Conservation (phyloP, 2,329 filamentous ascomycete species). For the Cyanodermella asteris region DNA sequence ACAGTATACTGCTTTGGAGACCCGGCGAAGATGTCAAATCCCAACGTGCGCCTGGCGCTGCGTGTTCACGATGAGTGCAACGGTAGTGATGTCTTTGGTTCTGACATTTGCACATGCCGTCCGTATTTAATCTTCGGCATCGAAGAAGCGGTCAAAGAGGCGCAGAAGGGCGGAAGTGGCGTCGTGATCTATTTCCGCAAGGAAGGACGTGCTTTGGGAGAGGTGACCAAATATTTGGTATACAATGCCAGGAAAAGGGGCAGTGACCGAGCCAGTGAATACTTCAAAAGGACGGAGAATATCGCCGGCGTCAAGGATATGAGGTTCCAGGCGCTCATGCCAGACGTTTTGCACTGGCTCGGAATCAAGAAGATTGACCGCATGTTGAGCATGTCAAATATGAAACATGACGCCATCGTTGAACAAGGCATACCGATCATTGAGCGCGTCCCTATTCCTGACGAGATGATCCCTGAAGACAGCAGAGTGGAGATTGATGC, state of each 20-base stretch:
- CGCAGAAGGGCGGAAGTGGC: conserved; percentile 77
- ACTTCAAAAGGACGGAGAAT: conserved; percentile 94
- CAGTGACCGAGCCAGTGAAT: conserved; percentile 63
- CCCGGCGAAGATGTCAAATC: conserved; percentile 79
- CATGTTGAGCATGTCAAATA: conserved; percentile 95
- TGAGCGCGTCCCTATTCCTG: conserved; percentile 77
- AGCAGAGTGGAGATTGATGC: conserved; percentile 97
- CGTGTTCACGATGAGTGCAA: conserved; percentile 75
- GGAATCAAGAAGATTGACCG: conserved; percentile 96
- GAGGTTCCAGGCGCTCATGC: conserved; percentile 97
- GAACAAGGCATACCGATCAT: conserved; percentile 45
- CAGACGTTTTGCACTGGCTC: conserved; percentile 78
- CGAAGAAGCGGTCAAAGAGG: conserved; percentile 91
- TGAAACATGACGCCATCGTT: conserved; percentile 31
- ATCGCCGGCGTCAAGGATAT: conserved; percentile 92
- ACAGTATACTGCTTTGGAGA: conserved; percentile 97
- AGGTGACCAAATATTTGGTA: conserved; percentile 77
- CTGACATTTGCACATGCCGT: conserved; percentile 84
- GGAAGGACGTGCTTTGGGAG: conserved; percentile 79
- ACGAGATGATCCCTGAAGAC: conserved; percentile 83
- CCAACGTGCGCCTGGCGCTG: conserved; percentile 57
- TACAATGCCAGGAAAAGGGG: conserved; percentile 37
- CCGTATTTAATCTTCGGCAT: conserved; percentile 95
- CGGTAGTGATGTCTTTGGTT: conserved; percentile 91
- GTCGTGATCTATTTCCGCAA: conserved; percentile 98